These are phyloP conservation scores for Nakazawaea ishiwadae DNA, from an alignment of 805 yeast genomes.

Conservation along the genomic window DNA sequence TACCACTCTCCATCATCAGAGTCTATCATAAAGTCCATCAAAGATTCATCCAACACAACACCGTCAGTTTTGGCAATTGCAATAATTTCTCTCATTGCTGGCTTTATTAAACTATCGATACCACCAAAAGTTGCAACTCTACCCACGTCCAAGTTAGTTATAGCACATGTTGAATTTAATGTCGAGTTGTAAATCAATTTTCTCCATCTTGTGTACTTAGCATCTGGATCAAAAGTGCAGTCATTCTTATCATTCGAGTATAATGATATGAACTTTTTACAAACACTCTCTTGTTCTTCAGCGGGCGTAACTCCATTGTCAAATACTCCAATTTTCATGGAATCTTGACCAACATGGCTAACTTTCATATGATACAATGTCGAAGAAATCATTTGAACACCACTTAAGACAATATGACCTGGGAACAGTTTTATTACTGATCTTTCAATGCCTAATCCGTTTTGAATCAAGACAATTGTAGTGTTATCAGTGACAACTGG, in stretches of 20 bases:
- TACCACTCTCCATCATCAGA: constrained; percentile 36
- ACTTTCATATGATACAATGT: constrained; percentile 26
- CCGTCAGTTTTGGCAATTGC: constrained; percentile 46
- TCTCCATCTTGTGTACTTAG: constrained; percentile 38
- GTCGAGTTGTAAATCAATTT: constrained; percentile 45
- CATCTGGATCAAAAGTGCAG: constrained; percentile 28
- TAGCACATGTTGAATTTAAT: constrained; percentile 39
- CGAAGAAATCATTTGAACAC: constrained; percentile 34
- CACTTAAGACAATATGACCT: constrained; percentile 29
- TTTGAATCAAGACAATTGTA: constrained; percentile 33
- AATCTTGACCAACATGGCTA: constrained; percentile 30
- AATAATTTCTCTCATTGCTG: constrained; percentile 40
- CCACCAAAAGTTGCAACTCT: constrained; percentile 27
- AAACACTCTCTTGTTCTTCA: constrained; percentile 22
- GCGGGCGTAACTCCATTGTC: constrained; percentile 25
- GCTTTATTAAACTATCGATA: constrained; percentile 24
- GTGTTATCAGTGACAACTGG: constrained; percentile 22
- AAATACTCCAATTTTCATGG: constrained; percentile 29
- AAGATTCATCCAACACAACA: constrained; percentile 28
- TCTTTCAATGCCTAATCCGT: constrained; percentile 35
- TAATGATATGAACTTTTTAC: constrained; percentile 27
- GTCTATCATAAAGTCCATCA: constrained; percentile 33
- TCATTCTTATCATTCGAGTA: constrained; percentile 28
- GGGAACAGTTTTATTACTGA: constrained; percentile 29
- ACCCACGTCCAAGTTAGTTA: constrained; percentile 37